Conservation (phyloP, 2,329 filamentous ascomycete species). For the Colletotrichum horii region DNA sequence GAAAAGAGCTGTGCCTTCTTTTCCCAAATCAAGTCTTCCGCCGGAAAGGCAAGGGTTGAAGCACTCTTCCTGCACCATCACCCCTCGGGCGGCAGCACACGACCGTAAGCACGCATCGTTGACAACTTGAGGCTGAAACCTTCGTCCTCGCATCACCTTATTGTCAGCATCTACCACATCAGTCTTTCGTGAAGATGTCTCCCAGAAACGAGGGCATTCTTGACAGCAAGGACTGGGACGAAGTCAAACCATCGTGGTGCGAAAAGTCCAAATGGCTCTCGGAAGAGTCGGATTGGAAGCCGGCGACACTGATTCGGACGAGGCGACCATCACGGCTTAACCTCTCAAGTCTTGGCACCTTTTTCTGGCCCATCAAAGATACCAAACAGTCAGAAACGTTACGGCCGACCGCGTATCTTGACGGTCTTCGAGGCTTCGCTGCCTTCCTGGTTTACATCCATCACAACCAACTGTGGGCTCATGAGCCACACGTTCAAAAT, state of each 20-base stretch:
- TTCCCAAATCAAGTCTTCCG: background rate
- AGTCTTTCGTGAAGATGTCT: conserved; percentile 29
- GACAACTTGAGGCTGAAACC: background rate
- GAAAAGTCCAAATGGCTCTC: conserved; percentile 25
- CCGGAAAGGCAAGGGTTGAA: background rate
- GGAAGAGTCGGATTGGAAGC: conserved; percentile 31
- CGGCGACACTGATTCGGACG: conserved; percentile 22
- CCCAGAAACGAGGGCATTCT: conserved; percentile 35
- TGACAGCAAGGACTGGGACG: conserved; percentile 38
- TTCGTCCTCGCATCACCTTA: background rate
- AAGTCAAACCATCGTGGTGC: conserved; percentile 27
- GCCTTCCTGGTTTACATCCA: conserved; percentile 53
- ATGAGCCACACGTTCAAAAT: conserved; percentile 34
- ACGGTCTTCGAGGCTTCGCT: conserved; percentile 53
- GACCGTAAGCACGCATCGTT: background rate
- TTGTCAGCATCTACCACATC: background rate
- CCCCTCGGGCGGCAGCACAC: background rate
- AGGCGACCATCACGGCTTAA: conserved; percentile 9
- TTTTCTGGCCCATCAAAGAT: conserved; percentile 21
- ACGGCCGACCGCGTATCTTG: conserved; percentile 51
- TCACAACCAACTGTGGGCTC: conserved; percentile 49
- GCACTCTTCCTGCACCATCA: background rate
- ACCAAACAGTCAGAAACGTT: conserved; percentile 18
- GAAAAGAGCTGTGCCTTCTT: conserved; percentile 1
- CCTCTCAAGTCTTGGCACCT: background rate